These are phyloP conservation scores for Yarrowia phangngaensis DNA, from an alignment of 805 yeast species.

Conservation along the genomic window DNA sequence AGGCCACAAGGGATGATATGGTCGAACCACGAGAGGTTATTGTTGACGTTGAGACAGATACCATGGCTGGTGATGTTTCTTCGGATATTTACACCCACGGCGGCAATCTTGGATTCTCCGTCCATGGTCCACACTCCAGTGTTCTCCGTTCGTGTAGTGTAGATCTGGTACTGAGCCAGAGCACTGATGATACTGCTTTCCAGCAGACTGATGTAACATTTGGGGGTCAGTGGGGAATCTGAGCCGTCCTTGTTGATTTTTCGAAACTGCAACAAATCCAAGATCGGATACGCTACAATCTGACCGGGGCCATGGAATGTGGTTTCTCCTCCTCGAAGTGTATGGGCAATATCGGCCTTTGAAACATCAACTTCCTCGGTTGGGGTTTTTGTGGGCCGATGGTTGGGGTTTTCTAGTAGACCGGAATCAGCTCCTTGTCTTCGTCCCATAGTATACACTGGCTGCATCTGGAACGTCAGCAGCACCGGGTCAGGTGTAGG, in stretches of 20 bases:
- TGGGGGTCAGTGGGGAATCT: conserved; percentile 35
- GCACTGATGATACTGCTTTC: conserved; percentile 55
- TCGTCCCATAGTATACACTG: conserved; percentile 89
- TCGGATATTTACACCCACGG: conserved; percentile 84
- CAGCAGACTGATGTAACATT: conserved; percentile 63
- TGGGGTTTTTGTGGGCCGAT: conserved; percentile 35
- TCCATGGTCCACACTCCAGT: conserved; percentile 84
- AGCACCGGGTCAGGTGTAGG: conserved; percentile 52
- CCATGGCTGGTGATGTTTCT: conserved; percentile 88
- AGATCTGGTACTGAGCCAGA: conserved; percentile 44
- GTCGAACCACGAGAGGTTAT: conserved; percentile 70
- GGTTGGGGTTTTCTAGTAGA: conserved; percentile 35
- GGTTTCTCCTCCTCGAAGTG: conserved; percentile 90
- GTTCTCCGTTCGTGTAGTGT: conserved; percentile 53
- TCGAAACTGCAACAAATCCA: conserved; percentile 61
- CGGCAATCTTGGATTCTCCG: conserved; percentile 62
- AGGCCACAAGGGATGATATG: conserved; percentile 82
- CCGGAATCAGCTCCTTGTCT: conserved; percentile 55
- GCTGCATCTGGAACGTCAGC: conserved; percentile 77
- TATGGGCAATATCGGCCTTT: conserved; percentile 54
- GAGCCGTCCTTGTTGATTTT: conserved; percentile 31
- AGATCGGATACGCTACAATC: conserved; percentile 73
- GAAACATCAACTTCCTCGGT: conserved; percentile 41
- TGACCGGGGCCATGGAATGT: conserved; percentile 98
- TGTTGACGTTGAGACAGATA: conserved; percentile 69